phyloP scores from a whole-genome alignment of 179 eudicot genomes.

The Beta lomatogona region DNA sequence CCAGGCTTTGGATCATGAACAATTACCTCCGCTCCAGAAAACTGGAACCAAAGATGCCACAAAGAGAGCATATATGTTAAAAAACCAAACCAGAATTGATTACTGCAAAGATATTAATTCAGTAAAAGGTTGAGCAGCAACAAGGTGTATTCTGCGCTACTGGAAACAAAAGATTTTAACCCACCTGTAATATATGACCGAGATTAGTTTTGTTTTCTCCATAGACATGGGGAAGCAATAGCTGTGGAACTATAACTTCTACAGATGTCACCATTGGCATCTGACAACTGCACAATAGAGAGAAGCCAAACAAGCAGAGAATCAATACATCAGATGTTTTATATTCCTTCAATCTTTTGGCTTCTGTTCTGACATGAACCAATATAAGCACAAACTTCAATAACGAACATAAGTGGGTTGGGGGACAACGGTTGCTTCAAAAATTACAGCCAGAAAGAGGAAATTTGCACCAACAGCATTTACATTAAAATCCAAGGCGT shows the following conservation, averaged over 20 bases:
- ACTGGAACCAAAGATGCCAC: constrained; percentile 28
- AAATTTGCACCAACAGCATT: background rate
- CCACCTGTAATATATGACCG: constrained; percentile 49
- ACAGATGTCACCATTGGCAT: constrained; percentile 28
- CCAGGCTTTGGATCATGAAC: constrained; percentile 54
- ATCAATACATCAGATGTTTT: background rate
- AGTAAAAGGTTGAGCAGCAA: background rate
- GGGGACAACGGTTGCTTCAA: background rate
- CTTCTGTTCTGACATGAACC: background rate
- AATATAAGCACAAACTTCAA: background rate
- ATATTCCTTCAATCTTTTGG: background rate
- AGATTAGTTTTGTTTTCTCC: constrained; percentile 50
- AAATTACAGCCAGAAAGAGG: background rate
- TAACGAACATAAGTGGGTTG: background rate
- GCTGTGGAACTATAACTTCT: constrained; percentile 52
- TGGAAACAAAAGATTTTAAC: constrained; percentile 20
- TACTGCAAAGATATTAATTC: background rate
- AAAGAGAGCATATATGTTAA: background rate
- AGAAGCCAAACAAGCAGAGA: constrained; percentile 16
- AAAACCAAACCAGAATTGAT: background rate
- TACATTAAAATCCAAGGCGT: background rate
- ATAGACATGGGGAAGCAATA: constrained; percentile 42
- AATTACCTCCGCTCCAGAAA: constrained; percentile 51
- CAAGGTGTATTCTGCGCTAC: background rate
- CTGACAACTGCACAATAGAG: constrained; percentile 36